Conservation (phyloP, 179 eudicot genomes). For the Heliamphora pulchella region DNA sequence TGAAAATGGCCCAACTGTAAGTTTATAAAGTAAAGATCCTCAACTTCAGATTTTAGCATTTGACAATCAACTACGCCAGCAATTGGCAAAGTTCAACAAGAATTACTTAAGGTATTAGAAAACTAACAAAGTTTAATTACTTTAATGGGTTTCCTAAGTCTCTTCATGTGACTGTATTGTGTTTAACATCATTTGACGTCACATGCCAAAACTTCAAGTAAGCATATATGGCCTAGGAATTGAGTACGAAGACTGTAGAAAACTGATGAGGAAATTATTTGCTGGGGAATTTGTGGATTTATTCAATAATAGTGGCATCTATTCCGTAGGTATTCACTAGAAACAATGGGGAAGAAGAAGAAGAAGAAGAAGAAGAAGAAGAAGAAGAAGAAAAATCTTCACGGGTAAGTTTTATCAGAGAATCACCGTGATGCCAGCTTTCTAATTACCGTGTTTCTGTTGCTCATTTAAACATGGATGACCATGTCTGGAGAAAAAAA, state of each 20-base stretch:
- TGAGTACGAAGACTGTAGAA: not conserved
- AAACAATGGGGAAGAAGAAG: too few relatives aligned
- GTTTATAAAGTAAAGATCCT: not conserved
- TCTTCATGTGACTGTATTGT: not conserved
- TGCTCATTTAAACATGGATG: not conserved
- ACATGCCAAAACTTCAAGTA: not conserved
- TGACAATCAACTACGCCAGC: not conserved
- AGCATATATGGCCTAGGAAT: not conserved
- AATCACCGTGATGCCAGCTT: not conserved
- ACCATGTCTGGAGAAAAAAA: not conserved
- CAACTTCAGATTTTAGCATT: too few relatives aligned
- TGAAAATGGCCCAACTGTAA: not conserved
- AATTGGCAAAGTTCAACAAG: not conserved
- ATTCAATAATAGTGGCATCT: not conserved
- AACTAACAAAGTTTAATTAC: not conserved
- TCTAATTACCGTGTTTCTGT: too few relatives aligned
- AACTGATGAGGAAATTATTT: too few relatives aligned
- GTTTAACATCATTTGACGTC: not conserved
- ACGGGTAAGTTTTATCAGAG: not conserved
- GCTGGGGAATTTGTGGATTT: not conserved
- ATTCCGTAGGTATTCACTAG: not conserved
- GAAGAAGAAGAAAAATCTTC: too few relatives aligned
- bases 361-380: too few relatives aligned
- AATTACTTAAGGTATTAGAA: not conserved
- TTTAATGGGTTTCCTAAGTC: not conserved